Conservation (phyloP, 2,329 filamentous ascomycete species). For the Ophiostoma sp. region DNA sequence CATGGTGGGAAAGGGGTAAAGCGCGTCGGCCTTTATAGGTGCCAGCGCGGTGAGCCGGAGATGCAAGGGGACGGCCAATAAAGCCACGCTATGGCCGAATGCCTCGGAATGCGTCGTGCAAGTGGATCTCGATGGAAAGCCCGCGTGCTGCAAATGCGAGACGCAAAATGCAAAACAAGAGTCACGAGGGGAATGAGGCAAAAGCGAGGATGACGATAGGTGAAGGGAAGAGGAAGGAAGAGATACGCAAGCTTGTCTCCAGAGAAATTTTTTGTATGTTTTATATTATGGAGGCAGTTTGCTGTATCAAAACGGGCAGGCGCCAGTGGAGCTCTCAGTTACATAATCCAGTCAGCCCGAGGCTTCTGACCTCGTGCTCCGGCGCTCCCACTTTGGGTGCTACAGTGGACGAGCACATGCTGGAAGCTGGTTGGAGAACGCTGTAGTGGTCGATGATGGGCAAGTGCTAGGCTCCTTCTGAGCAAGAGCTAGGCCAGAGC, state of each 20-base stretch:
- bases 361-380: constrained; percentile 4
- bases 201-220: neutral
- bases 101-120: neutral
- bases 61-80: constrained; percentile 1
- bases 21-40: constrained; percentile 10
- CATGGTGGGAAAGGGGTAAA: constrained; percentile 21
- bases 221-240: constrained; percentile 2
- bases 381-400: constrained; percentile 11
- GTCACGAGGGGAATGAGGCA: neutral
- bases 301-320: constrained; percentile 6
- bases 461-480: neutral
- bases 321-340: neutral
- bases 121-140: neutral
- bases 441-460: neutral
- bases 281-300: constrained; percentile 12
- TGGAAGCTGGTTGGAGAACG: neutral
- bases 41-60: constrained; percentile 1
- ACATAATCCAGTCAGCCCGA: constrained; percentile 11
- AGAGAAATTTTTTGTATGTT: constrained; percentile 16
- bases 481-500: constrained; percentile 1
- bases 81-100: neutral
- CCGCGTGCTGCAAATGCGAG: neutral
- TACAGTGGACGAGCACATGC: neutral
- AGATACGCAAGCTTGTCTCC: constrained; percentile 8
- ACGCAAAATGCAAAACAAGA: neutral